Percentiles rank a stretch among this genome's conserved stretches.
These are phyloP conservation scores for Inonotus obliquus DNA, from an alignment of 1,284 basidiomycete genomes.

Conservation along the genomic window DNA sequence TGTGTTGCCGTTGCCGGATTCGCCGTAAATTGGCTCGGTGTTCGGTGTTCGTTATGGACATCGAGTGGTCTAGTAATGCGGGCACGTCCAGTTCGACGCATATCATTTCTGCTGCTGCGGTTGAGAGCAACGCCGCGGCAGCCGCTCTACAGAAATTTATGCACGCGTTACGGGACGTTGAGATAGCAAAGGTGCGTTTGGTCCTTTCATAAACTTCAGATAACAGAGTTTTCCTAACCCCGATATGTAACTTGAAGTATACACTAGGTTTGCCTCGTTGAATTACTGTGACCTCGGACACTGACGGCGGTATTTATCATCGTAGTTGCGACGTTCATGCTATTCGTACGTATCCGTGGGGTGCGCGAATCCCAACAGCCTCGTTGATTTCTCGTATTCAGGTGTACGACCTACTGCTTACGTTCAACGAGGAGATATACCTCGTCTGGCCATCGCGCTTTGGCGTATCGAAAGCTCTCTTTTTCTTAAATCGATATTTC, in stretches of 20 bases:
- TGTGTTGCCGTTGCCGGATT: too few relatives aligned
- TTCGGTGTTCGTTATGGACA: too few relatives aligned
- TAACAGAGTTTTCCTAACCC: background rate
- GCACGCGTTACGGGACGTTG: background rate
- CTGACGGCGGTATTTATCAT: background rate
- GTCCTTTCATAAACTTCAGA: background rate
- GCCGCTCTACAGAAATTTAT: background rate
- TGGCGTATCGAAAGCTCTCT: constrained; percentile 7
- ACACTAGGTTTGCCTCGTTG: background rate
- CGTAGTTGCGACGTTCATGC: background rate
- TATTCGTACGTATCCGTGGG: background rate
- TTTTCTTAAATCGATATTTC: constrained; percentile 13
- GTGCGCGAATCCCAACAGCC: too few relatives aligned
- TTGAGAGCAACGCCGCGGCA: background rate
- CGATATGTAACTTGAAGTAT: background rate
- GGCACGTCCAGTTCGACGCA: background rate
- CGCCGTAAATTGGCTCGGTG: too few relatives aligned
- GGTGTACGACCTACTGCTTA: constrained; percentile 13
- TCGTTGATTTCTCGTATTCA: background rate
- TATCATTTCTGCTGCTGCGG: background rate
- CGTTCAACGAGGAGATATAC: constrained; percentile 12
- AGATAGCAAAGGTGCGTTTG: background rate
- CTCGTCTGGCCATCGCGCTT: constrained; percentile 16
- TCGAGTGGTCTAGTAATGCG: background rate
- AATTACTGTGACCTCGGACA: background rate